Evolutionary conservation across 1,139 yeast genomes (phyloP).

Genomic region (Pichia sp.): DNA sequence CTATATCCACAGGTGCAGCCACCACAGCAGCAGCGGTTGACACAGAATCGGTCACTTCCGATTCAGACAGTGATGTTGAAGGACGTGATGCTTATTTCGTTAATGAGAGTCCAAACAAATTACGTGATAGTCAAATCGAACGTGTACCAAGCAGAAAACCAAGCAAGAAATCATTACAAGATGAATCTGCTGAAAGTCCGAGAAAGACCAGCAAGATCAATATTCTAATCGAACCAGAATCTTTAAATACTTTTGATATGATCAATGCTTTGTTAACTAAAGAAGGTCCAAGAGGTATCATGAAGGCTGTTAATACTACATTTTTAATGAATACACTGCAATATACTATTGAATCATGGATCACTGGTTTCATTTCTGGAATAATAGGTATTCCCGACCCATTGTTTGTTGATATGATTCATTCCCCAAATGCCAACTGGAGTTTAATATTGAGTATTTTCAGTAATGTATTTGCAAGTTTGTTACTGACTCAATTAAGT

Average conservation of each 20-base stretch:
- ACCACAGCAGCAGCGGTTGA: neutral
- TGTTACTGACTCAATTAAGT: slow-evolving; percentile 81
- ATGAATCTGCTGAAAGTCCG: slow-evolving; percentile 1
- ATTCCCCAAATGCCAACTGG: slow-evolving; percentile 71
- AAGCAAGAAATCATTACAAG: slow-evolving; percentile 5
- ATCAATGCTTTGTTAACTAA: slow-evolving; percentile 64
- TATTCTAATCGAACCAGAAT: slow-evolving; percentile 50
- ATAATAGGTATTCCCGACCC: slow-evolving; percentile 89
- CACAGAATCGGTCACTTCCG: slow-evolving; percentile 18
- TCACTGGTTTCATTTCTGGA: slow-evolving; percentile 83
- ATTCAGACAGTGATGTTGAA: slow-evolving; percentile 30
- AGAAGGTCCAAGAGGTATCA: slow-evolving; percentile 83
- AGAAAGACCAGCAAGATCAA: slow-evolving; percentile 5
- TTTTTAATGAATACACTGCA: slow-evolving; percentile 75
- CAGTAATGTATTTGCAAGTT: slow-evolving; percentile 72
- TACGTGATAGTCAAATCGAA: slow-evolving; percentile 27
- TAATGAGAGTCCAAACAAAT: slow-evolving; percentile 19
- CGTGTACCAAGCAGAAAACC: slow-evolving; percentile 23
- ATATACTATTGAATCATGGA: slow-evolving; percentile 86
- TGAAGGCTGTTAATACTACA: slow-evolving; percentile 86
- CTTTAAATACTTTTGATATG: slow-evolving; percentile 70
- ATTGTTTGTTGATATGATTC: slow-evolving; percentile 76
- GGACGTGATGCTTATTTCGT: slow-evolving; percentile 46
- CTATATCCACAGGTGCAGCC: no score
- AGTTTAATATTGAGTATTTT: slow-evolving; percentile 66